Base-by-base conservation (phyloP, 129 eudicot genomes). In the Scalesia atractyloides region DNA sequence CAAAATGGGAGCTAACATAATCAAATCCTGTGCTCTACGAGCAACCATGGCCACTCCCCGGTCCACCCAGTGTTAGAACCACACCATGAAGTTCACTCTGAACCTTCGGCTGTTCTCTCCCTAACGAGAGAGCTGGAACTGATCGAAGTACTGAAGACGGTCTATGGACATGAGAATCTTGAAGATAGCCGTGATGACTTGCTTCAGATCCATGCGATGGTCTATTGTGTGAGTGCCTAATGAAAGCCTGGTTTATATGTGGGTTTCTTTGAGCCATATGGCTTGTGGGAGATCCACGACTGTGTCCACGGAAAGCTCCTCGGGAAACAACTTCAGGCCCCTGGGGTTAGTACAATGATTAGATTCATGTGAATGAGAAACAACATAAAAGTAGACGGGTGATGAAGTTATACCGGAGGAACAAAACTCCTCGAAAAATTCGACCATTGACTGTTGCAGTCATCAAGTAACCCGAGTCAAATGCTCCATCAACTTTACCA, bases 401-500 rank as follows among this genome's bases (percentile, higher is more conserved):
- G 48, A 37, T 48, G 67, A 36, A 70, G 62, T 77, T 79, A 26
- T 80, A 94, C 99, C 22, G 96, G 97, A 69, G 99, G 80, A 94
- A 94, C 64, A 94, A 72, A 69, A 94, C 99, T 20, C 99, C 99
- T 86, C 97, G 66, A 64, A 88, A 90, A 11, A 82, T 80, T 59
- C 83, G 90, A 53, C 99, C 99, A 66, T 88, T 90, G 34, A 94
- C 90, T 0, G 77, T 82, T 30, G 99, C 99, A 51, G 97, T 94
- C 97, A 94, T 83, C 68, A 94, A 80, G 77, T 84, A 94, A 51
- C 99, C 99, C 5, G 99, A 94, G 77, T 90, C 97, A 12, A 94
- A 94, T 7, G 89, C 85, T 54, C 97, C 99, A 67, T 94, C 99
- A 14, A 94, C 96, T 80, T 88, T 89, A 9, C 99, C 97, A 9